These are phyloP conservation scores for Nephelium lappaceum DNA, from an alignment of 345 rosid species.

Conservation along the genomic window DNA sequence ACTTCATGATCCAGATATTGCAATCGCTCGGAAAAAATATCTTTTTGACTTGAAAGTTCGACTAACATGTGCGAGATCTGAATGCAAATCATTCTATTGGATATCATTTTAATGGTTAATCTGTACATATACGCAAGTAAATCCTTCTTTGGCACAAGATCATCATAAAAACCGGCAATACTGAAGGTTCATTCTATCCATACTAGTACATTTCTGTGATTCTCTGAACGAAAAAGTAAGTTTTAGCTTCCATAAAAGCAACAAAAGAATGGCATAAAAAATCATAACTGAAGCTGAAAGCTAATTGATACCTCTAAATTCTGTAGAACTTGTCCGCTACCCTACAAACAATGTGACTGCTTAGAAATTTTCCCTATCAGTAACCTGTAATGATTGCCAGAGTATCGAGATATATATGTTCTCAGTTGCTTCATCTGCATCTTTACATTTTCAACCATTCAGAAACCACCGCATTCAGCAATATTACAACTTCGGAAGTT, in stretches of 20 bases:
- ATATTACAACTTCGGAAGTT: background rate
- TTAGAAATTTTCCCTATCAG: background rate
- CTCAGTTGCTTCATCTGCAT: background rate
- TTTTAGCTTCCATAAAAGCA: background rate
- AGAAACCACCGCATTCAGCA: slow-evolving; percentile 3
- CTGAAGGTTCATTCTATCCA: background rate
- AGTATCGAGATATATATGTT: background rate
- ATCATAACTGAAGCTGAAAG: background rate
- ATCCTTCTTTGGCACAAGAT: background rate
- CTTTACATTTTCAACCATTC: slow-evolving; percentile 4
- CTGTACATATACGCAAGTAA: background rate
- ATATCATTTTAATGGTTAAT: background rate
- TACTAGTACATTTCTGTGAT: background rate
- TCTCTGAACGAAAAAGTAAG: background rate
- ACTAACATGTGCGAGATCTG: background rate
- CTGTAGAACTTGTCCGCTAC: background rate
- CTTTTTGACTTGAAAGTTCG: too few relatives aligned
- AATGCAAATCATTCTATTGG: background rate
- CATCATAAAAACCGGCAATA: background rate
- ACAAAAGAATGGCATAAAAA: background rate
- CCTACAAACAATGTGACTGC: background rate
- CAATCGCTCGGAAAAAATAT: too few relatives aligned
- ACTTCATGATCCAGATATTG: background rate
- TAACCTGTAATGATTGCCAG: background rate
- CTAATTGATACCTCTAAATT: background rate